Base-by-base conservation (phyloP, 495 filamentous ascomycete species). In the Neurospora pannonica region DNA sequence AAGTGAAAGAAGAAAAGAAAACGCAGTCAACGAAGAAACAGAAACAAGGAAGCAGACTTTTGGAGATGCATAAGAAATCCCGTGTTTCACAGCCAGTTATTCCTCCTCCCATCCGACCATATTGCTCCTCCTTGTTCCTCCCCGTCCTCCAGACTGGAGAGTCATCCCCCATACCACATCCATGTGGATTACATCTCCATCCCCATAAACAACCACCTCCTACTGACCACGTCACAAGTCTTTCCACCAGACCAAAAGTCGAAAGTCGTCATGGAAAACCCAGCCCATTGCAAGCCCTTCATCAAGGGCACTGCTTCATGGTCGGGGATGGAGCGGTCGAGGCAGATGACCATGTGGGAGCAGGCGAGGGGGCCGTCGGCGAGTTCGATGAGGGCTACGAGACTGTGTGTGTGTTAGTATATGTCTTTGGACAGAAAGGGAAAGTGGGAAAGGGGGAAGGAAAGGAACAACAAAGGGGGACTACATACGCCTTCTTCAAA, bases 381-480 rank as follows among this genome's bases (percentile, higher is more conserved):
- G 48, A 98, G 87, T 84, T 98, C 95, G 77, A 97, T 96, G 72
- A 97, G 86, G 70, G 94, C 93, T 82, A 98, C 94, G 70, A 98
- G 85, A 71, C 94, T 97, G 74, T 60, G 77, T 34, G 6, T 34
- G 0, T 9, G 28, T 80, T 75, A 79, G 77, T 60, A 60, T 48
- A 54, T n/a, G 34, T 69, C n/a, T 74, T 73, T 73, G 37, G 71
- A 31, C 15, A 38, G 70, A 17, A 24, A 38, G 39, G 39, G 15
- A n/a, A n/a, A n/a, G n/a, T n/a, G n/a, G n/a, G 8, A 24, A 34
- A 28, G 13, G 39, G 7, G 37, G 71, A n/a, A 4, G 17, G 5
- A 7, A 87, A n/a, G n/a, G n/a, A n/a, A n/a, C n/a, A n/a, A n/a
- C n/a, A n/a, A n/a, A n/a, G n/a, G n/a, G n/a, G n/a, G n/a, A n/a